These are phyloP conservation scores for Torrubiella hemipterigena DNA, from an alignment of 2,329 filamentous ascomycete genomes.

Conservation along the genomic window DNA sequence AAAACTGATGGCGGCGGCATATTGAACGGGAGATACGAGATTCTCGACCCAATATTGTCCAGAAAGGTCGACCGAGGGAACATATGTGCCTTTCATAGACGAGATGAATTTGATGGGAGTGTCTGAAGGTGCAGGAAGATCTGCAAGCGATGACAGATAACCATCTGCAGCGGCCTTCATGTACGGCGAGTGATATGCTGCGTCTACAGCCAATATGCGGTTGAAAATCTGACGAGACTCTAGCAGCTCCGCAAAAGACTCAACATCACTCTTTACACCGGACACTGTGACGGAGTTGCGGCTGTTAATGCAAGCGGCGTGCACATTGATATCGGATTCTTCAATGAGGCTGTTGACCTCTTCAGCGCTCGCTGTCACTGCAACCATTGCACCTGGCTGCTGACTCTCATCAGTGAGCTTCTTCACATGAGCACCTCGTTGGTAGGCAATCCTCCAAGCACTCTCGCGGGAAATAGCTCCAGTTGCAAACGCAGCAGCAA, in stretches of 20 bases:
- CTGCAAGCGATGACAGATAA: conserved; percentile 18
- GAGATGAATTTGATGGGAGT: conserved; percentile 25
- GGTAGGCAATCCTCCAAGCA: conserved; percentile 29
- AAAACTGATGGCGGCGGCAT: conserved; percentile 23
- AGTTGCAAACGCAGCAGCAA: conserved; percentile 30
- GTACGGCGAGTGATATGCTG: conserved; percentile 32
- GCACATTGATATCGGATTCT: conserved; percentile 10
- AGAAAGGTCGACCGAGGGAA: conserved; percentile 15
- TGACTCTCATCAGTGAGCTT: conserved; percentile 14
- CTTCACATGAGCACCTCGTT: conserved; percentile 23
- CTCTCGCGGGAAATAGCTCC: conserved; percentile 21
- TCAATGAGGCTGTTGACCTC: conserved; percentile 17
- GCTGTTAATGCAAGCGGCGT: conserved; percentile 33
- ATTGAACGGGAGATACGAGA: conserved; percentile 31
- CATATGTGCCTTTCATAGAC: conserved; percentile 20
- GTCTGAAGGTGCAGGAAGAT: conserved; percentile 8
- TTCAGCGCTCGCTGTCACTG: conserved; percentile 19
- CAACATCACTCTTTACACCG: conserved; percentile 20
- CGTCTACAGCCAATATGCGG: conserved; percentile 22
- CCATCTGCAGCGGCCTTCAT: conserved; percentile 25
- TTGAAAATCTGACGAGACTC: conserved; percentile 18
- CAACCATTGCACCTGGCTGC: conserved; percentile 28
- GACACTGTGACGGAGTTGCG: conserved; percentile 31
- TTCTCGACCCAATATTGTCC: conserved; percentile 34
- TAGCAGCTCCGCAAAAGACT: conserved; percentile 19